Percentiles rank a stretch among this genome's conserved stretches.
phyloP scores from a whole-genome alignment of 129 eudicot genomes.

The Heracleum sosnowskyi region DNA sequence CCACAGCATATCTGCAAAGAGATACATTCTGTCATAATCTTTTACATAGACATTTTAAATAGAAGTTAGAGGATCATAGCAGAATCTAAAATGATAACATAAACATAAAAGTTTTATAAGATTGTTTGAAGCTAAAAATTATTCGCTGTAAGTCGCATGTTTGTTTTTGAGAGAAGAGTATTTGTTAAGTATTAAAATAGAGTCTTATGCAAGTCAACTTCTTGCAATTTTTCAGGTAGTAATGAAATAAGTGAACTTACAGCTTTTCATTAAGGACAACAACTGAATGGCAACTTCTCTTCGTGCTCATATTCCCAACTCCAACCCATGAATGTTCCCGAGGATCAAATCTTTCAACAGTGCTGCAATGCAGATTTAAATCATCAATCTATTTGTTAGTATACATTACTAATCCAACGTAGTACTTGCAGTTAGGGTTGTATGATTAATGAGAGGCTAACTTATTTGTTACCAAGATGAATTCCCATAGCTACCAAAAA shows the following conservation, averaged over 20 bases:
- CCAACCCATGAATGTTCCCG: constrained; percentile 56
- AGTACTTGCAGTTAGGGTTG: too few relatives aligned
- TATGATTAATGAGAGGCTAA: too few relatives aligned
- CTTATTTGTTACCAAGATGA: neutral
- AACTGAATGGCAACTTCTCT: constrained; percentile 73
- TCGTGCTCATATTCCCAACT: constrained; percentile 40
- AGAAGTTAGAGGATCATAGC: neutral
- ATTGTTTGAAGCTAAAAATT: neutral
- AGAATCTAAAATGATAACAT: neutral
- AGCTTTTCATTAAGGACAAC: constrained; percentile 53
- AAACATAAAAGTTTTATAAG: neutral
- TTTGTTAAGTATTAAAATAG: neutral
- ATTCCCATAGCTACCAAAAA: neutral
- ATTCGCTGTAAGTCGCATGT: neutral
- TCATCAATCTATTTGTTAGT: neutral
- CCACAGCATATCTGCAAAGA: constrained; percentile 41
- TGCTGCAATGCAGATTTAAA: constrained; percentile 27
- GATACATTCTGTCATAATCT: neutral
- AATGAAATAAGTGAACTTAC: constrained; percentile 34
- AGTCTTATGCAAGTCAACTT: neutral
- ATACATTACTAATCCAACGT: neutral
- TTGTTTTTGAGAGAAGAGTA: neutral
- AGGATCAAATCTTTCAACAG: constrained; percentile 76
- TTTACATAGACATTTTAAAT: neutral
- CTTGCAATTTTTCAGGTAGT: neutral